phyloP scores from a whole-genome alignment of 2,329 filamentous ascomycete genomes.

The Nemania diffusa region DNA sequence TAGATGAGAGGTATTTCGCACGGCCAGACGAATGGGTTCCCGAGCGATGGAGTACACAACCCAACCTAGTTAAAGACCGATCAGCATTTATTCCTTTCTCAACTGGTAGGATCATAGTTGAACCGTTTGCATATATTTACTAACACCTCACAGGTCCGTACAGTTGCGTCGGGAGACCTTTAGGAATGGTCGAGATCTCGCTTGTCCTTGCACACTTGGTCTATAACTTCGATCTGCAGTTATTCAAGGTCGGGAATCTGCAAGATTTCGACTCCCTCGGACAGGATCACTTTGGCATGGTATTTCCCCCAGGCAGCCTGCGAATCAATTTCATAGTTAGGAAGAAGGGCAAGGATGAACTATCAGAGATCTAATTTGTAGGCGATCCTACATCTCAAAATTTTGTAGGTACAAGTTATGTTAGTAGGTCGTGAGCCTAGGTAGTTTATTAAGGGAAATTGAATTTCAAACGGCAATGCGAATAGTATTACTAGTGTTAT shows the following conservation, averaged over 20 bases:
- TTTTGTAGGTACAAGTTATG: background rate
- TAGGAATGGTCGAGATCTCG: background rate
- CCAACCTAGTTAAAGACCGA: background rate
- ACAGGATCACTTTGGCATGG: background rate
- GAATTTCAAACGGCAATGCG: too few species aligned
- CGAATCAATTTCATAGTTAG: background rate
- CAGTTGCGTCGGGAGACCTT: background rate
- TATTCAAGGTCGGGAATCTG: background rate
- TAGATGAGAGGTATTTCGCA: background rate
- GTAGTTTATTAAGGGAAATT: too few species aligned
- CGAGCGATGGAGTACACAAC: background rate
- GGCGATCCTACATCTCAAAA: background rate
- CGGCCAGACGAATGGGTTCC: background rate
- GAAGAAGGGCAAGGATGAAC: background rate
- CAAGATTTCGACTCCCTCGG: background rate
- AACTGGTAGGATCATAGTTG: background rate
- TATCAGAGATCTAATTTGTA: background rate
- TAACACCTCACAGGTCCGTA: background rate
- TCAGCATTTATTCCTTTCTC: background rate
- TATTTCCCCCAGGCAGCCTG: background rate
- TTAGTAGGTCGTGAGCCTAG: too few species aligned
- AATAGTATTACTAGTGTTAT: too few species aligned
- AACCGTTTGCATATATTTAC: background rate
- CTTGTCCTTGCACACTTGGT: background rate
- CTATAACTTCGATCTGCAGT: background rate